Evolutionary conservation across 495 filamentous ascomycete genomes (phyloP).

Genomic region (Clavariopsis aquatica): DNA sequence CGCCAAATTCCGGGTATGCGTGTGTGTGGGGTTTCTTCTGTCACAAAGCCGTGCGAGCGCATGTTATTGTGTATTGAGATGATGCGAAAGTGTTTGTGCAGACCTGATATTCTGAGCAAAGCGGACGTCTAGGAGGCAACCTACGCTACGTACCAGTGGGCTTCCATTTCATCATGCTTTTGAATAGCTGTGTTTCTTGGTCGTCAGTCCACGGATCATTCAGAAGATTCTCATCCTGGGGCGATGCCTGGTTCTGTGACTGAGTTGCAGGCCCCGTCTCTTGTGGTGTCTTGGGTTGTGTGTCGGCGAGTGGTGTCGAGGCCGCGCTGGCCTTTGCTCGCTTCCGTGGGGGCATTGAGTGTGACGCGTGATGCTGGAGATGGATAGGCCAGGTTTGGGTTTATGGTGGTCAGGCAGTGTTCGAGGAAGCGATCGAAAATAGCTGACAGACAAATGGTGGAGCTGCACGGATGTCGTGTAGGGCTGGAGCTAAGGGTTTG

Average conservation of each 20-base stretch:
- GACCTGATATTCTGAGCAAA: slow-evolving; percentile 56
- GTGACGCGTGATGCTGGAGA: not conserved
- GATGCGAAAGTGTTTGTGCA: slow-evolving; percentile 98
- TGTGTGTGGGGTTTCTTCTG: slow-evolving; percentile 67
- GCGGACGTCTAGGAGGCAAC: not conserved
- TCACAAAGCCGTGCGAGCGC: slow-evolving; percentile 81
- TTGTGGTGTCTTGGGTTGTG: slow-evolving; percentile 38
- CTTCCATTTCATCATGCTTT: slow-evolving; percentile 88
- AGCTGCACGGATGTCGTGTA: not conserved
- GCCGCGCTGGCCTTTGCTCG: slow-evolving; percentile 38
- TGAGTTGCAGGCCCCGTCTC: slow-evolving; percentile 15
- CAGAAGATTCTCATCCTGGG: slow-evolving; percentile 44
- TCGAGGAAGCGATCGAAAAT: not conserved
- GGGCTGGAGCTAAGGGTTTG: slow-evolving; percentile 22
- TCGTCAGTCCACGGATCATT: slow-evolving; percentile 91
- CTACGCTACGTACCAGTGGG: slow-evolving; percentile 67
- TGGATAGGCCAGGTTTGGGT: not conserved
- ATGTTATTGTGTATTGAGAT: slow-evolving; percentile 84
- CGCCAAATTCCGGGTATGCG: slow-evolving; percentile 87
- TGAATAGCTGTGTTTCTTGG: slow-evolving; percentile 87
- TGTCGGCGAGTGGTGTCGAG: slow-evolving; percentile 37
- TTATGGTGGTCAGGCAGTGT: not conserved
- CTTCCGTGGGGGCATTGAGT: slow-evolving; percentile 40
- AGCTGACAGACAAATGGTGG: not conserved
- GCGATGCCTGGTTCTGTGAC: slow-evolving; percentile 27